Evolutionary conservation across 2,329 filamentous ascomycete species (phyloP).

Genomic region (Aureobasidium sp.): DNA sequence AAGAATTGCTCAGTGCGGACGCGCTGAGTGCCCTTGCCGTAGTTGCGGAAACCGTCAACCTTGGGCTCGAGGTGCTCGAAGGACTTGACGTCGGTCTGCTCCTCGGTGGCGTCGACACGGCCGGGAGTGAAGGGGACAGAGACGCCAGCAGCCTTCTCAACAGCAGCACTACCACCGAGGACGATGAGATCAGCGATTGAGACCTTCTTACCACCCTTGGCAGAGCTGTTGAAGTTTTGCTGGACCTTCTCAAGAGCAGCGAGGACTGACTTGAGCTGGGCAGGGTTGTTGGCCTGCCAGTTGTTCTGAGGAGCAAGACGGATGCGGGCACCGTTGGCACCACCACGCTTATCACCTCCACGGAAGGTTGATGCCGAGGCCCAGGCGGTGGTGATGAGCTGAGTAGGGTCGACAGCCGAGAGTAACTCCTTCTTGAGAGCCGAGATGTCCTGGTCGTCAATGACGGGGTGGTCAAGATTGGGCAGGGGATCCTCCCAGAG

Average conservation of each 20-base stretch:
- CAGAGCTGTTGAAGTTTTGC: conserved; percentile 52
- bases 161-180: conserved; percentile 58
- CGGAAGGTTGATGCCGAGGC: conserved; percentile 65
- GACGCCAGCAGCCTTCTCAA: conserved; percentile 62
- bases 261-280: conserved; percentile 55
- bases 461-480: conserved; percentile 44
- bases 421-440: conserved; percentile 62
- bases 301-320: conserved; percentile 62
- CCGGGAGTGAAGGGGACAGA: conserved; percentile 65
- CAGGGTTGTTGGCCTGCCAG: conserved; percentile 68
- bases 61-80: conserved; percentile 59
- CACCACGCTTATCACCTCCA: conserved; percentile 70
- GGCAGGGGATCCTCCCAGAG: conserved; percentile 71
- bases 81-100: conserved; percentile 60
- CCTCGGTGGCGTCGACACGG: conserved; percentile 61
- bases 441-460: conserved; percentile 56
- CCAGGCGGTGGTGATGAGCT: conserved; percentile 60
- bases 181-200: conserved; percentile 75
- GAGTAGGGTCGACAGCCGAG: conserved; percentile 48
- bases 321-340: conserved; percentile 72
- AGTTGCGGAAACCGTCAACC: conserved; percentile 75
- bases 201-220: conserved; percentile 55
- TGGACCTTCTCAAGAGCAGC: conserved; percentile 55
- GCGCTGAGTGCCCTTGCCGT: conserved; percentile 53
- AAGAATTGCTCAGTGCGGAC: conserved; percentile 61